Base-by-base conservation (phyloP, 2,329 filamentous ascomycete species). In the Ophiostoma sp. region DNA sequence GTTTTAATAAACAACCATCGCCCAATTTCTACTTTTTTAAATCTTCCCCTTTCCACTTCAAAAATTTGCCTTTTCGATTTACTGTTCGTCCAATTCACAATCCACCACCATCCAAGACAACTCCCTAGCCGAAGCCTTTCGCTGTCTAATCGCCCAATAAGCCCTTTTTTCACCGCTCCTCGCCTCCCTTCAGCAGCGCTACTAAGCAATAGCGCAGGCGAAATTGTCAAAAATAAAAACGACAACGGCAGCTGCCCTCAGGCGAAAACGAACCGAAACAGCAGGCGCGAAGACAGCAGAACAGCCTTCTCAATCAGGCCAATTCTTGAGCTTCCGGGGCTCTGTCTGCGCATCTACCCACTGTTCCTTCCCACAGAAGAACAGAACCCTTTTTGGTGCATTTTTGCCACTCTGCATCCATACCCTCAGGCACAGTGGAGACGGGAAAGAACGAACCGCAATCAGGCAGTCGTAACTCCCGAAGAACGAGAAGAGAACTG, bases 151-250 rank as follows among this genome's bases (percentile, higher is more conserved):
- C 66, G 66, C 66, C 66, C 66, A 55, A 25, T 8, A 25, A 8
- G 25, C 63, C 63, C 39, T 17, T 8, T 42, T 25, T 68, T 33
- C 39, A 68, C 64, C 39, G 64, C 64, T 33, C 42, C 17, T 68
- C 45, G 28, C 48, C 48, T 22, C 31, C 31, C 48, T 55, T 25
- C 48, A 12, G n/a, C 48, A 36, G 28, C 42, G 48, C 66, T 42
- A 55, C 66, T 69, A 69, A 69, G 66, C 66, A 69, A 69, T 69
- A 69, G 66, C 31, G 66, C 66, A 15, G 66, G 66, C 45, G n/a
- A 55, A 19, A 69, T 36, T 69, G 45, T 25, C 45, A 52, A 55
- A 69, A 45, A 66, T 66, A 45, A 69, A 55, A 39, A 12, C 50
- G 33, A 52, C n/a, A 19, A 19, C 50, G 48, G 19, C 66, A 39